These are phyloP conservation scores for Rehmannia glutinosa DNA, from an alignment of 257 asterid species.

Conservation along the genomic window DNA sequence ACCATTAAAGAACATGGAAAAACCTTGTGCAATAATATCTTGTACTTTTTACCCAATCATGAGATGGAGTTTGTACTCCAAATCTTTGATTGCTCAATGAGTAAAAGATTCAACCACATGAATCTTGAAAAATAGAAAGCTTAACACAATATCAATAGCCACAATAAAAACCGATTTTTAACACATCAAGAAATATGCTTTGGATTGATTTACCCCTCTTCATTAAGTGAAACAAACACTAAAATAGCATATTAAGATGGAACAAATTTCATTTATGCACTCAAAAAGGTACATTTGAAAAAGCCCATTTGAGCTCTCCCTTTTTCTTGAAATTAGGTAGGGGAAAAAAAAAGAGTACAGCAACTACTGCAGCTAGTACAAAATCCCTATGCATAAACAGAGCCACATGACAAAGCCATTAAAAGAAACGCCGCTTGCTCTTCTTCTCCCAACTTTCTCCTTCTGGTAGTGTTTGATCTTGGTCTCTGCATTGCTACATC, in stretches of 20 bases:
- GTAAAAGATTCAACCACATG: no score
- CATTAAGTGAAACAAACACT: no score
- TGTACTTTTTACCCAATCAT: constrained; percentile 6
- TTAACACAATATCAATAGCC: no score
- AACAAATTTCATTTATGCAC: constrained; percentile 27
- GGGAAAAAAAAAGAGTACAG: constrained; percentile 17
- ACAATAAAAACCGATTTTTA: no score
- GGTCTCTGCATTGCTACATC: constrained; percentile 76
- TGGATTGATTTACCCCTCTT: no score
- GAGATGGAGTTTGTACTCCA: neutral
- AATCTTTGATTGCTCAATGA: constrained; percentile 2
- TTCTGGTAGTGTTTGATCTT: constrained; percentile 57
- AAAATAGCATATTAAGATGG: neutral
- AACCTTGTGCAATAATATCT: neutral
- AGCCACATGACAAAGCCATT: constrained; percentile 86
- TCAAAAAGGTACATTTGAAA: constrained; percentile 15
- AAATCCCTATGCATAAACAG: constrained; percentile 63
- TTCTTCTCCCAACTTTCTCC: constrained; percentile 77
- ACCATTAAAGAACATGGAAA: neutral
- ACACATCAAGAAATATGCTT: no score
- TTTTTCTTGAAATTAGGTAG: constrained; percentile 1
- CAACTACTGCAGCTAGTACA: constrained; percentile 24
- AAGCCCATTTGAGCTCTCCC: constrained; percentile 22
- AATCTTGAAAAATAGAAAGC: no score
- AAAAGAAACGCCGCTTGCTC: constrained; percentile 86